Percentiles rank a stretch among this genome's conserved stretches.
Conservation (phyloP, 306 rosid species). For the Cucurbita moschata region DNA sequence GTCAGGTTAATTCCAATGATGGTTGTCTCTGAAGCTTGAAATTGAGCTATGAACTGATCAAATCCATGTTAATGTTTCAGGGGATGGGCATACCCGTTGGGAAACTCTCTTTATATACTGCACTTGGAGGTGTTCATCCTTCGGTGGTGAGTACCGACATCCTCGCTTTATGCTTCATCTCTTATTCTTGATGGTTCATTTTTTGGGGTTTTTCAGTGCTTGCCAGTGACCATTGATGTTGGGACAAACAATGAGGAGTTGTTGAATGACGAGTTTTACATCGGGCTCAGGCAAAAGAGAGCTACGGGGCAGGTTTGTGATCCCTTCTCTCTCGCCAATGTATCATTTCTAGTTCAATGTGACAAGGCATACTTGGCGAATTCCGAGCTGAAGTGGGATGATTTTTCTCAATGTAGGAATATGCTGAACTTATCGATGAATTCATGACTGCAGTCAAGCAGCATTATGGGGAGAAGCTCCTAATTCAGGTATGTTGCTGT, state of each 20-base stretch:
- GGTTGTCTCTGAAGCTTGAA: not conserved
- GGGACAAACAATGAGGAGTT: conserved; percentile 88
- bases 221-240: conserved; percentile 96
- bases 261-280: conserved; percentile 80
- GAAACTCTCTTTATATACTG: conserved; percentile 77
- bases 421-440: conserved; percentile 67
- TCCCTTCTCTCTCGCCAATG: not conserved
- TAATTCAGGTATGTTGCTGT: conserved; percentile 46
- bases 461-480: conserved; percentile 79
- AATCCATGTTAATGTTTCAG: conserved; percentile 26
- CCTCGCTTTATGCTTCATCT: not conserved
- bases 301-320: conserved; percentile 74
- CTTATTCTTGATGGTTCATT: not conserved
- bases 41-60: not conserved
- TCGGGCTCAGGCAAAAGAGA: conserved; percentile 81
- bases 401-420: conserved; percentile 40
- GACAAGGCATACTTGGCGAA: not conserved
- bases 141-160: conserved; percentile 56
- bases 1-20: conserved; percentile 41
- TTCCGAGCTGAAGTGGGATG: conserved; percentile 3
- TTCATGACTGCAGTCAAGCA: conserved; percentile 87
- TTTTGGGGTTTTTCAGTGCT: conserved; percentile 47
- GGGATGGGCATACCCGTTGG: conserved; percentile 99
- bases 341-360: not conserved
- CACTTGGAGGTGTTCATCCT: conserved; percentile 96